Percentiles rank a stretch among this genome's conserved stretches.
phyloP scores from a whole-genome alignment of 495 filamentous ascomycete genomes.

The Penicillium dipodomyicola region DNA sequence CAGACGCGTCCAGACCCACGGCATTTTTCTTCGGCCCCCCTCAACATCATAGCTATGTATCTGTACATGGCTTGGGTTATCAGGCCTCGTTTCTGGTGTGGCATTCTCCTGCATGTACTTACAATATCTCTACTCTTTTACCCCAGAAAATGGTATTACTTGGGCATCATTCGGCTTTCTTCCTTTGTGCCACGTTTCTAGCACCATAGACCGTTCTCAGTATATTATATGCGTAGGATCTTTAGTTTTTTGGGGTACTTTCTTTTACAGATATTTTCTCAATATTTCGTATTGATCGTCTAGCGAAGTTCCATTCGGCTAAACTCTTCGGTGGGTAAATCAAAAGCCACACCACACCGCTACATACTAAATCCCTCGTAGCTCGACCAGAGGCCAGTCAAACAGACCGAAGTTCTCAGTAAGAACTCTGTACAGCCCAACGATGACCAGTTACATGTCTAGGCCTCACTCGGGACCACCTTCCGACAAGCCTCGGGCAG shows the following conservation, averaged over 20 bases:
- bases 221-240: neutral
- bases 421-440: neutral
- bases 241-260: neutral
- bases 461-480: neutral
- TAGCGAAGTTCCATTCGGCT: neutral
- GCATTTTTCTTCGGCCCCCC: neutral
- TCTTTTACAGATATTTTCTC: neutral
- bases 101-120: slow-evolving; percentile 10
- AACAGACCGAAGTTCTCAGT: neutral
- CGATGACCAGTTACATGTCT: neutral
- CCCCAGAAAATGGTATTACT: slow-evolving; percentile 6
- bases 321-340: neutral
- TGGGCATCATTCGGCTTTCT: neutral
- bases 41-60: neutral
- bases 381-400: neutral
- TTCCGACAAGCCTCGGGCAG: neutral
- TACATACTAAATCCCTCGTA: neutral
- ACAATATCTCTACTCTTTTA: slow-evolving; percentile 7
- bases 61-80: neutral
- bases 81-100: neutral
- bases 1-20: slow-evolving; percentile 1
- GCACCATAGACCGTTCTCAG: neutral
- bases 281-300: neutral
- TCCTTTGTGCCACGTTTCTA: neutral
- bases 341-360: neutral